These are phyloP conservation scores for Pyrenophora seminiperda DNA, from an alignment of 2,329 filamentous ascomycete species.

Conservation along the genomic window DNA sequence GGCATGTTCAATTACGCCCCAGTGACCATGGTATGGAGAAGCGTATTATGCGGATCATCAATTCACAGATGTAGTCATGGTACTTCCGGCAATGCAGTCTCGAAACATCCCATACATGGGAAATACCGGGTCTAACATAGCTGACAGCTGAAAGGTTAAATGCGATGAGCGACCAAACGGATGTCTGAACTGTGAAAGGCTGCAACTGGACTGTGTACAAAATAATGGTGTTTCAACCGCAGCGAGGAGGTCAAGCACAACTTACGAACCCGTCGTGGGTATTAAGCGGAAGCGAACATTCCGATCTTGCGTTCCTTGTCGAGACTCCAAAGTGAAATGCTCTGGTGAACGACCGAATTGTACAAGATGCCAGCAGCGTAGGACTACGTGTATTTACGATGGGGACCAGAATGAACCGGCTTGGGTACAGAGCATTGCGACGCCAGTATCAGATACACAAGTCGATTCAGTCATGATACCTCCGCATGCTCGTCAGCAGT, in stretches of 20 bases:
- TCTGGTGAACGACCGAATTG: constrained; percentile 40
- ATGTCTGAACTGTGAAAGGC: constrained; percentile 39
- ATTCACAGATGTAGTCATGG: background rate
- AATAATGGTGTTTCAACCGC: constrained; percentile 23
- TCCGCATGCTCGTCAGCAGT: constrained; percentile 22
- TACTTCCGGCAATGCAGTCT: background rate
- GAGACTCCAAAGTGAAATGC: constrained; percentile 42
- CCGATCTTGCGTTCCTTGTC: constrained; percentile 38
- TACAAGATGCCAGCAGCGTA: constrained; percentile 34
- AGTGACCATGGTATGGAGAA: background rate
- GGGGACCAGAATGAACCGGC: constrained; percentile 38
- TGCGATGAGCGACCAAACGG: constrained; percentile 41
- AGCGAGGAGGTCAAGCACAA: constrained; percentile 20
- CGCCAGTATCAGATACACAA: constrained; percentile 17
- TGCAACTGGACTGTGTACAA: constrained; percentile 38
- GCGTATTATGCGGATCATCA: background rate
- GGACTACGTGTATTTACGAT: constrained; percentile 35
- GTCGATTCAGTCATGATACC: constrained; percentile 16
- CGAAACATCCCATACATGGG: background rate
- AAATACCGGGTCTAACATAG: background rate
- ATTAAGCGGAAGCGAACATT: constrained; percentile 43
- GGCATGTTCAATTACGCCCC: background rate
- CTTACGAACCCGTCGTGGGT: constrained; percentile 29
- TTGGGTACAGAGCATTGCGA: constrained; percentile 38
- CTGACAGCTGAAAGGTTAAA: constrained; percentile 32